Base-by-base conservation (phyloP, 2,329 filamentous ascomycete genomes). In the Arthrobotrys sinensis region DNA sequence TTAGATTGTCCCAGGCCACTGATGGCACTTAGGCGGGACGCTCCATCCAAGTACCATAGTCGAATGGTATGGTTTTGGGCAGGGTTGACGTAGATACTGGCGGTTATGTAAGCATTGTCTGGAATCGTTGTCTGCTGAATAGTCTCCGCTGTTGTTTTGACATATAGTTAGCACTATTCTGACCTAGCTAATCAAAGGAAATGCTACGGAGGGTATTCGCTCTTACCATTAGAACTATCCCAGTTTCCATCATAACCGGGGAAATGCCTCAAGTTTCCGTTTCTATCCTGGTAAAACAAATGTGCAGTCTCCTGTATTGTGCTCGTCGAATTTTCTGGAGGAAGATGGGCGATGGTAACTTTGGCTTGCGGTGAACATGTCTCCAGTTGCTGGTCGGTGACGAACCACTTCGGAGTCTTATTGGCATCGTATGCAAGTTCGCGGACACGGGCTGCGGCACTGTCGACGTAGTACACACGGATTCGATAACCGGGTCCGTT, bases 381-480 rank as follows among this genome's bases (percentile, higher is more conserved):
- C 16, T 78, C 75, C 3, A 78, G 28, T 19, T 53, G 19, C 16
- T 78, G 67, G 16, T 63, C 45, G 12, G 75, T 78, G 4, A 78
- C 60, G 32, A 78, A 78, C 75, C 75, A 78, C 38, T 46, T 68
- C 3, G 75, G 75, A 34, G 62, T 55, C 19, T 78, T 72, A 40
- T 78, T 57, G 4, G 34, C 62, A 38, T 78, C 67, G 10, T 67
- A 78, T 4, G 75, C 75, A 10, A 78, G 53, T 64, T 78, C 75
- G 19, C 75, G 67, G 14, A 78, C 63, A 1, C 75, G 60, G 28
- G 62, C 24, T 19, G 67, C 75, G 14, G 67, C 75, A 11, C 62
- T 78, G 53, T 78, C 75, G 16, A 78, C 73, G 34, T 78, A 78
- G 60, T 78, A 78, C 8, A 78, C 28, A 24, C 75, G 75, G 43